Percentiles rank a stretch among this genome's conserved stretches.
phyloP scores from a whole-genome alignment of 768 basidiomycete genomes.

The Termitomyces sp. region DNA sequence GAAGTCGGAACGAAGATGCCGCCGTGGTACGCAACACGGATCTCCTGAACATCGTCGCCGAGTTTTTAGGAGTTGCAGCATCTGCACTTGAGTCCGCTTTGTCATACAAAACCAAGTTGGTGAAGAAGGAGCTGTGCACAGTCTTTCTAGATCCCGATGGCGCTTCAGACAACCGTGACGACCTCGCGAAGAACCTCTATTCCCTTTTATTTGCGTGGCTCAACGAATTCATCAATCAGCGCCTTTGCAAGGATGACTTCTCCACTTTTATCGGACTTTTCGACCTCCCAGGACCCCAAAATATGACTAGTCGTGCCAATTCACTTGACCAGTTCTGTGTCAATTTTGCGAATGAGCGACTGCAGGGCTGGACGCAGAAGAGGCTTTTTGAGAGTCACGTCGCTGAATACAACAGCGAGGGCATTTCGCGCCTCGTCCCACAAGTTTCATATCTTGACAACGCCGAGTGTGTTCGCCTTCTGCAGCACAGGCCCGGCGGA shows the following conservation, averaged over 20 bases:
- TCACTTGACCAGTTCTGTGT: slow-evolving; percentile 95
- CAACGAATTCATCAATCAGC: slow-evolving; percentile 94
- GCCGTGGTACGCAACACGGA: slow-evolving; percentile 89
- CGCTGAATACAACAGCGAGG: slow-evolving; percentile 80
- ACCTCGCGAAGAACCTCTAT: slow-evolving; percentile 90
- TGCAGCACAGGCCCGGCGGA: slow-evolving; percentile 86
- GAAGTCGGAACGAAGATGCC: slow-evolving; percentile 81
- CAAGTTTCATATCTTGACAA: slow-evolving; percentile 85
- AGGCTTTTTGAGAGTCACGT: slow-evolving; percentile 77
- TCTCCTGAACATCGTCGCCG: slow-evolving; percentile 75
- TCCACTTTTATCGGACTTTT: slow-evolving; percentile 88
- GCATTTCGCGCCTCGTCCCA: slow-evolving; percentile 65
- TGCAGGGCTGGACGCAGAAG: slow-evolving; percentile 80
- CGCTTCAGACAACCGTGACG: slow-evolving; percentile 89
- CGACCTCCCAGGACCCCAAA: slow-evolving; percentile 91
- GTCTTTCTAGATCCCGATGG: slow-evolving; percentile 94
- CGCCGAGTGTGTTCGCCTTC: slow-evolving; percentile 77
- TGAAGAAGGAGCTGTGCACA: slow-evolving; percentile 96
- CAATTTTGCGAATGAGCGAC: slow-evolving; percentile 92
- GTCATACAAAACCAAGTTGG: slow-evolving; percentile 87
- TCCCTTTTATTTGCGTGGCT: slow-evolving; percentile 94
- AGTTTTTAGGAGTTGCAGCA: slow-evolving; percentile 83
- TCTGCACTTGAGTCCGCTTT: slow-evolving; percentile 71
- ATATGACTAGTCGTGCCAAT: slow-evolving; percentile 81
- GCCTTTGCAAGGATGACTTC: slow-evolving; percentile 91